Evolutionary conservation across 2,329 filamentous ascomycete species (phyloP).

Genomic region (Alternaria longipes): DNA sequence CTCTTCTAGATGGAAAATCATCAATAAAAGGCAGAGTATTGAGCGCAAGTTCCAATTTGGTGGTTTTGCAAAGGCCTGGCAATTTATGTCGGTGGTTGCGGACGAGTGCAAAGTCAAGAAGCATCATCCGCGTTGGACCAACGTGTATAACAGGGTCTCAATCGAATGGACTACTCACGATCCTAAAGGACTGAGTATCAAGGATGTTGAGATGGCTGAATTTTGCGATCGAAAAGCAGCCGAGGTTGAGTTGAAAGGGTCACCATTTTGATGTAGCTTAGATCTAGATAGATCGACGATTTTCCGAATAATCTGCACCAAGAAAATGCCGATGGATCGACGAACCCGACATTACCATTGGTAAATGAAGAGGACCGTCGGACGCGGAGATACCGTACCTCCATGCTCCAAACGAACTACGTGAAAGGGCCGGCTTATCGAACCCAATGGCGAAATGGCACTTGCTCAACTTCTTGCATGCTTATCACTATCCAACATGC

Average conservation of each 20-base stretch:
- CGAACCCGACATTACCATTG: not conserved
- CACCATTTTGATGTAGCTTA: constrained; percentile 1
- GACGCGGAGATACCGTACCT: not conserved
- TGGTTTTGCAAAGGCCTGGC: constrained; percentile 44
- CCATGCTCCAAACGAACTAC: not conserved
- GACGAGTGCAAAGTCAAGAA: constrained; percentile 45
- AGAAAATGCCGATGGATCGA: too few species aligned
- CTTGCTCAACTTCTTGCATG: not conserved
- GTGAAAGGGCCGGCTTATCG: not conserved
- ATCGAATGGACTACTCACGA: constrained; percentile 50
- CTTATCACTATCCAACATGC: not conserved
- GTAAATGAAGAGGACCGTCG: not conserved
- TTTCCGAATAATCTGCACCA: too few species aligned
- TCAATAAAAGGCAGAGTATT: constrained; percentile 36
- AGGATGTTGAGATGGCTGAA: constrained; percentile 50
- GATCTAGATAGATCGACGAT: not conserved
- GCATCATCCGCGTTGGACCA: constrained; percentile 49
- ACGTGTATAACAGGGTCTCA: constrained; percentile 45
- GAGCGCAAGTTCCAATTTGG: constrained; percentile 41
- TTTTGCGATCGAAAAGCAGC: constrained; percentile 44
- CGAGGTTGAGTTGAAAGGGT: constrained; percentile 37
- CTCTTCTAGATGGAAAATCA: constrained; percentile 36
- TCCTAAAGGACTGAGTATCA: constrained; percentile 46
- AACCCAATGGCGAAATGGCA: not conserved
- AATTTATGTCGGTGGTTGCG: constrained; percentile 46